These are phyloP conservation scores for Dothideomycetes sp. DNA, from an alignment of 2,329 filamentous ascomycete species.

Conservation along the genomic window DNA sequence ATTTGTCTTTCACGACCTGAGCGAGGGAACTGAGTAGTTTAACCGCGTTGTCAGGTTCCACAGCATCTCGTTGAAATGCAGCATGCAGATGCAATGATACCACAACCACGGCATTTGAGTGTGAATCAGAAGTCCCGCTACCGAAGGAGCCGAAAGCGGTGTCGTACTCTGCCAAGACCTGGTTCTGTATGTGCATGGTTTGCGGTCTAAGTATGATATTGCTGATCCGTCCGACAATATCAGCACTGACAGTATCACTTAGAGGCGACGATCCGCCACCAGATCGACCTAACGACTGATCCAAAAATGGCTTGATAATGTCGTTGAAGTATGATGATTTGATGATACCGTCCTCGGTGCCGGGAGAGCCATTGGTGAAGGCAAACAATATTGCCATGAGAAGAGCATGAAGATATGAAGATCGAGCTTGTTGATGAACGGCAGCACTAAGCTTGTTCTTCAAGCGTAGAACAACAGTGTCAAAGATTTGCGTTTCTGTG, in stretches of 20 bases:
- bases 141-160: constrained; percentile 14
- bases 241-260: constrained; percentile 44
- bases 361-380: constrained; percentile 42
- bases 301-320: constrained; percentile 35
- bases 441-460: constrained; percentile 54
- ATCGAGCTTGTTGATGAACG: constrained; percentile 42
- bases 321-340: constrained; percentile 37
- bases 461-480: constrained; percentile 52
- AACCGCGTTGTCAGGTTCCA: constrained; percentile 26
- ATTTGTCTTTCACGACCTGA: constrained; percentile 21
- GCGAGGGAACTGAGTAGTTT: constrained; percentile 30
- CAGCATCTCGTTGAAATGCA: constrained; percentile 33
- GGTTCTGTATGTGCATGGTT: constrained; percentile 38
- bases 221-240: constrained; percentile 52
- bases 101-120: constrained; percentile 33
- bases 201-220: constrained; percentile 51
- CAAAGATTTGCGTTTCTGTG: constrained; percentile 52
- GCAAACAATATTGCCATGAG: constrained; percentile 54
- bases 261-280: constrained; percentile 26
- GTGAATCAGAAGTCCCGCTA: neutral
- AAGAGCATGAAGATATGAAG: constrained; percentile 49
- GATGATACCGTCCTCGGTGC: constrained; percentile 35
- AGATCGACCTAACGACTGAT: constrained; percentile 28
- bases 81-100: constrained; percentile 50
- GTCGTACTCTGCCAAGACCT: constrained; percentile 29